Base-by-base conservation (phyloP, 2,329 filamentous ascomycete species). In the Fusarium chlamydosporum region DNA sequence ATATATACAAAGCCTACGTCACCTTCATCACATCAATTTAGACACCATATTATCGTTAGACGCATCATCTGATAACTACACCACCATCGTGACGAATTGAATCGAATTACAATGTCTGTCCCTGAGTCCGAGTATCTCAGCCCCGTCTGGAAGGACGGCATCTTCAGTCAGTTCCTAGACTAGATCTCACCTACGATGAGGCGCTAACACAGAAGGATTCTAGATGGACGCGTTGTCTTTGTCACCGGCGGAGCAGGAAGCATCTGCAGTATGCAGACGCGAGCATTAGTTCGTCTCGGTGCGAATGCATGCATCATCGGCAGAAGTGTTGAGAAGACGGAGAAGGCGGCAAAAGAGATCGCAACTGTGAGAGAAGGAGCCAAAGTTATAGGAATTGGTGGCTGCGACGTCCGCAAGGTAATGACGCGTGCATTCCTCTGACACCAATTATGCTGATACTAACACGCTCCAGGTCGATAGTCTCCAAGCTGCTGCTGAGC, bases 271-370 rank as follows among this genome's bases (percentile, higher is more conserved):
- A 94, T 92, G 56, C 96, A 98, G 82, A 96, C 97, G 33, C 88
- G 94, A 69, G 96, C 96, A 6, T 84, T 99, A 62, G 94, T 99
- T 26, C 88, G 94, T 67, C 89, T 99, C 9, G 96, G 96, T 54
- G 95, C 94, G 43, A 91, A 98, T 74, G 96, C 96, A 50, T 97
- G 92, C 80, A 98, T 99, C 76, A 88, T 98, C 58, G 96, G 96
- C 40, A 91, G 96, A 72, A 97, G 93, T 78, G 87, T 91, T 43
- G 89, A 93, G 72, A 97, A 97, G 84, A 98, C 95, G 0, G 91
- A 96, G 78, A 80, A 82, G 3, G 91, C 89, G 74, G 96, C 96
- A 6, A 86, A 86, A 67, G 93, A 96, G 73, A 95, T 99, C 72
- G 92, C 92, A 11, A 91, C 90, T 3, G 92, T 90, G 31, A 88